Evolutionary conservation across 805 yeast species (phyloP).

Genomic region (Metschnikowia proteae): DNA sequence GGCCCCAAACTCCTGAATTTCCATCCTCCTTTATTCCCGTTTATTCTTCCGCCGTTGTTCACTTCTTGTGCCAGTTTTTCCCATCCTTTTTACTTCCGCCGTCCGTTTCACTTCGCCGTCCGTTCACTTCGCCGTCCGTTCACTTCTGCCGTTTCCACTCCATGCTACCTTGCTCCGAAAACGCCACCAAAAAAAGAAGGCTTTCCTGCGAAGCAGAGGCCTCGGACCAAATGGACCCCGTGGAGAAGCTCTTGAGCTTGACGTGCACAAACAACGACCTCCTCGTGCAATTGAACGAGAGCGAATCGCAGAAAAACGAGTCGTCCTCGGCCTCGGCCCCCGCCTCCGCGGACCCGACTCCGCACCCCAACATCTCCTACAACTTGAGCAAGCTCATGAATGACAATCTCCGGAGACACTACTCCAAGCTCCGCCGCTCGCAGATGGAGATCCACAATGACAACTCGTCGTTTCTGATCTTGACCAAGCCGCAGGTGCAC

Average conservation of each 20-base stretch:
- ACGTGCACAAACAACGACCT: slow-evolving; percentile 31
- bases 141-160: too few relatives aligned
- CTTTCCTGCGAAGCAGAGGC: background rate
- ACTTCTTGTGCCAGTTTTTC: background rate
- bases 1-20: slow-evolving; percentile 1
- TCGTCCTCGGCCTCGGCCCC: background rate
- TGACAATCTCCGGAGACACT: slow-evolving; percentile 35
- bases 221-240: slow-evolving; percentile 38
- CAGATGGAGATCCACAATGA: slow-evolving; percentile 34
- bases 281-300: slow-evolving; percentile 25
- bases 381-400: slow-evolving; percentile 37
- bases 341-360: background rate
- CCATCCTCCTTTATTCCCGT: background rate
- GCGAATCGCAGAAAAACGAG: slow-evolving; percentile 5
- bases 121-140: too few relatives aligned
- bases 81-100: too few relatives aligned
- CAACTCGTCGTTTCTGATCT: slow-evolving; percentile 31
- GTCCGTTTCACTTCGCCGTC: too few relatives aligned
- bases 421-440: slow-evolving; percentile 23
- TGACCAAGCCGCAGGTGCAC: slow-evolving; percentile 14
- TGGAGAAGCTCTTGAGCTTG: slow-evolving; percentile 38
- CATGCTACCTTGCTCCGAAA: background rate
- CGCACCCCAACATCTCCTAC: slow-evolving; percentile 20
- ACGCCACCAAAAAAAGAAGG: background rate
- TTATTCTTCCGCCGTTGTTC: too few relatives aligned